Evolutionary conservation across 768 basidiomycete genomes (phyloP), one percentile per base, ranked within the genome.

Genomic region (Russula sp.): DNA sequence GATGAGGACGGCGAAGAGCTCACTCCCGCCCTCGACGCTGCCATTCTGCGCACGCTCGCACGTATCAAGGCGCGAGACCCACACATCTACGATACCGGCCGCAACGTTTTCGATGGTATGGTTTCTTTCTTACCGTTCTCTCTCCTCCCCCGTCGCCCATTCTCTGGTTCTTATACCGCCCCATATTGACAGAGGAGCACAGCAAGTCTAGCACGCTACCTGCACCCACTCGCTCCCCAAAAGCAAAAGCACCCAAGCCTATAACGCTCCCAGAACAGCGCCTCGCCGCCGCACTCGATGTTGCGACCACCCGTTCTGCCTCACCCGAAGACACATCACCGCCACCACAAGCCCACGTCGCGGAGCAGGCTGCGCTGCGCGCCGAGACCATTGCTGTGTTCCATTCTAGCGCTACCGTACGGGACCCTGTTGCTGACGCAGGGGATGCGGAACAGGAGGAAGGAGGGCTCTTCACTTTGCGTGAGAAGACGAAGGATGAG

Each of bases 1-100:
- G 95, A 98, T 71, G 90, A 94, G 69, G 90, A 96, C 60, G 97
- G 94, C 14, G 92, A 93, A 67, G 91, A 98, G 71, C 82, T 98
- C 54, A 98, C 95, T 0, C 93, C 94, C 5, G 87, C 86, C 0
- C 83, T 98, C 53, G 96, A 98, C 69, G 97, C 86, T 47, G 97
- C 97, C 20, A 97, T 98, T 68, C 79, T 98, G 43, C 79, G 93
- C 51, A 98, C 93, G 1, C 78, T 99, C 9, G 90, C 87, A 0
- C 81, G 86, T 67, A 97, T 98, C 58, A 83, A 83, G 71, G 79
- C 81, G 57, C 88, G 82, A 67, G 92, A 95, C 70, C 93, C 94
- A 0, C 80, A 76, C 0, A 96, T 99, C 35, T 98, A 99, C 69
- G 79, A 90, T 61, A 71, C 75, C 0, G 79, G 76, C 14, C 85